A percentile compares a stretch with the other conserved stretches of the same genome.
Conservation (phyloP, 2,329 filamentous ascomycete genomes). For the Penicillium oxalicum region DNA sequence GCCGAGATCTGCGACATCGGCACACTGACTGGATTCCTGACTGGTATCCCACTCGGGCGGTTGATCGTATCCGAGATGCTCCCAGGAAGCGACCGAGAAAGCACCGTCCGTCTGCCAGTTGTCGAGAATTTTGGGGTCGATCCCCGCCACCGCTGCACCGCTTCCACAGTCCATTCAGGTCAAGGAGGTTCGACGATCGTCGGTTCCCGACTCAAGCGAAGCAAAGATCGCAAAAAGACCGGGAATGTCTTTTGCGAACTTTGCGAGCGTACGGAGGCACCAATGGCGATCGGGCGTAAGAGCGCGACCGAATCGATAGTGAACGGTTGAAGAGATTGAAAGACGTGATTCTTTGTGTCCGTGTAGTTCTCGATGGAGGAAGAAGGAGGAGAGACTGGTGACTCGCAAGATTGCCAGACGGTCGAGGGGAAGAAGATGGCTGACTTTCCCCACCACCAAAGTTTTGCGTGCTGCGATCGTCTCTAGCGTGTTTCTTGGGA, state of each 20-base stretch:
- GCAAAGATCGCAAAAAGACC: constrained; percentile 21
- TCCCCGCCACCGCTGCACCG: constrained; percentile 34
- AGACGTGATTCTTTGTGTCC: no score
- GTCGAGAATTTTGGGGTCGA: constrained; percentile 39
- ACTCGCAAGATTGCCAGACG: constrained; percentile 3
- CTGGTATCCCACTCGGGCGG: constrained; percentile 36
- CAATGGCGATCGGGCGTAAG: background rate
- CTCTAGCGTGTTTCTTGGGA: constrained; percentile 14
- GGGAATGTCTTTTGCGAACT: constrained; percentile 17
- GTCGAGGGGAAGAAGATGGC: constrained; percentile 21
- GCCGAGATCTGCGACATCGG: constrained; percentile 31
- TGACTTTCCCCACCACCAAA: constrained; percentile 23
- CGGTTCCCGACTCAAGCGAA: constrained; percentile 13
- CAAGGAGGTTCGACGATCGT: constrained; percentile 10
- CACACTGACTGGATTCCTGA: constrained; percentile 35
- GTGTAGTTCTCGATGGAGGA: background rate
- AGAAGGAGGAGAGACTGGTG: background rate
- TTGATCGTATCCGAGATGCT: constrained; percentile 32
- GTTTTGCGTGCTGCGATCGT: constrained; percentile 22
- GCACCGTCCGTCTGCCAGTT: constrained; percentile 35
- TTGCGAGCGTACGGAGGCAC: constrained; percentile 1
- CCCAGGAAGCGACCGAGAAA: constrained; percentile 33
- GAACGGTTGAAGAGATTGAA: background rate
- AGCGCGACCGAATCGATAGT: background rate
- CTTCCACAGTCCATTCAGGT: constrained; percentile 36